Evolutionary conservation across 306 rosid genomes (phyloP).

Genomic region (Vicia villosa): DNA sequence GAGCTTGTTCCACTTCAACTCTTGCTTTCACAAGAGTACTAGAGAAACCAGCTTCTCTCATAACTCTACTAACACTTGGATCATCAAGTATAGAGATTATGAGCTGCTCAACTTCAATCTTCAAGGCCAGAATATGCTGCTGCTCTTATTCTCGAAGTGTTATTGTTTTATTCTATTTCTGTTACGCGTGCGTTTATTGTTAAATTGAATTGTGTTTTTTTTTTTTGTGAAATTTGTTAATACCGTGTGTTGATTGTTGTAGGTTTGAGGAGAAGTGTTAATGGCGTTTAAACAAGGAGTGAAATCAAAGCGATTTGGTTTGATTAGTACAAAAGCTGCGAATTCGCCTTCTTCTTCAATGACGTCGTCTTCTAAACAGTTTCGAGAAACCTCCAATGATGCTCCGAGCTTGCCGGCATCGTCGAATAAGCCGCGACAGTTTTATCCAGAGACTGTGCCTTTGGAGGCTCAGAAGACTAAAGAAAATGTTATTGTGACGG

Average conservation of each 20-base stretch:
- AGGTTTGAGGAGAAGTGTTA: too few species aligned
- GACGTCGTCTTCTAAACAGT: constrained; percentile 80
- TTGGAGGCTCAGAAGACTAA: too few species aligned
- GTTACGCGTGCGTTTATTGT: too few species aligned
- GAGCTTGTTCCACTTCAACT: constrained; percentile 77
- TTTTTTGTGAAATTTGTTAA: too few species aligned
- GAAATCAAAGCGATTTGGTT: too few species aligned
- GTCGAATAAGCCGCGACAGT: too few species aligned
- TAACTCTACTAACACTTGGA: constrained; percentile 92
- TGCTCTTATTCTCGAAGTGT: constrained; percentile 83
- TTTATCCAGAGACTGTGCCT: too few species aligned
- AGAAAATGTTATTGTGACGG: too few species aligned
- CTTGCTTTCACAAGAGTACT: constrained; percentile 68
- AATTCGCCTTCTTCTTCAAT: constrained; percentile 85
- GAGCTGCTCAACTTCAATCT: constrained; percentile 83
- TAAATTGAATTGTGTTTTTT: too few species aligned
- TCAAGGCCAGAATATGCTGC: constrained; percentile 74
- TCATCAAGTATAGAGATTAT: constrained; percentile 82
- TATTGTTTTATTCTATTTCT: too few species aligned
- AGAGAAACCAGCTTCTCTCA: constrained; percentile 95
- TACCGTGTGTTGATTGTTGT: too few species aligned
- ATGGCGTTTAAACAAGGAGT: too few species aligned
- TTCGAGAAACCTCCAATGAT: constrained; percentile 62
- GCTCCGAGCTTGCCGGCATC: constrained; percentile 82
- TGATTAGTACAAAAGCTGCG: constrained; percentile 47